Percentiles rank a stretch among this genome's conserved stretches.
Conservation (phyloP, 108 stramenopile species). For the Cyclotella kingstonii region DNA sequence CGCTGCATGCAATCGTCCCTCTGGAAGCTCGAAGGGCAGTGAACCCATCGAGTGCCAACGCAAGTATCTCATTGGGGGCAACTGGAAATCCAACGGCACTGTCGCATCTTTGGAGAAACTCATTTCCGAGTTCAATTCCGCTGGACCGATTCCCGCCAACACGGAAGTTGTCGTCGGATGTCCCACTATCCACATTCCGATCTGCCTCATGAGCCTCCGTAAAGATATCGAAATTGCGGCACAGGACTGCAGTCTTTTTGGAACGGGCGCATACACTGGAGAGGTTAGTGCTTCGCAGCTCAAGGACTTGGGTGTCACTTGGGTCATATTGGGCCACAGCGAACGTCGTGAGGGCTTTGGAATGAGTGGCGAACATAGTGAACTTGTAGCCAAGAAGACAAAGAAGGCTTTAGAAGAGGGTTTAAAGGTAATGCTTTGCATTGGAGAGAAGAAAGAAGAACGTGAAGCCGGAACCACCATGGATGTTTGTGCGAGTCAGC, state of each 20-base stretch:
- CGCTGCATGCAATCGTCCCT: constrained; percentile 39
- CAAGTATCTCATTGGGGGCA: constrained; percentile 89
- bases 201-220: constrained; percentile 58
- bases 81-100: constrained; percentile 95
- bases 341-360: constrained; percentile 95
- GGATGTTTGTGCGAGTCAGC: constrained; percentile 86
- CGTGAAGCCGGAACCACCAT: constrained; percentile 91
- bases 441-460: constrained; percentile 98
- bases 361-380: constrained; percentile 90
- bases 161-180: constrained; percentile 81
- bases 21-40: constrained; percentile 44
- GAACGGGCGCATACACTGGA: constrained; percentile 95
- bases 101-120: constrained; percentile 65
- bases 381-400: constrained; percentile 91
- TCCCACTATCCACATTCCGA: constrained; percentile 75
- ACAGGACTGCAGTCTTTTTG: constrained; percentile 76
- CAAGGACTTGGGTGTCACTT: constrained; percentile 92
- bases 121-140: constrained; percentile 80
- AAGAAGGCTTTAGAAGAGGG: constrained; percentile 95
- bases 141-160: constrained; percentile 83
- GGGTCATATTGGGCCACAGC: constrained; percentile 98
- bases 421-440: constrained; percentile 95
- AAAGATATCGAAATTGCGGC: constrained; percentile 83
- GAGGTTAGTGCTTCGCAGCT: constrained; percentile 87
- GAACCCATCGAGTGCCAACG: constrained; percentile 54